Base-by-base conservation (phyloP, 768 basidiomycete genomes). In the Bullera alba region DNA sequence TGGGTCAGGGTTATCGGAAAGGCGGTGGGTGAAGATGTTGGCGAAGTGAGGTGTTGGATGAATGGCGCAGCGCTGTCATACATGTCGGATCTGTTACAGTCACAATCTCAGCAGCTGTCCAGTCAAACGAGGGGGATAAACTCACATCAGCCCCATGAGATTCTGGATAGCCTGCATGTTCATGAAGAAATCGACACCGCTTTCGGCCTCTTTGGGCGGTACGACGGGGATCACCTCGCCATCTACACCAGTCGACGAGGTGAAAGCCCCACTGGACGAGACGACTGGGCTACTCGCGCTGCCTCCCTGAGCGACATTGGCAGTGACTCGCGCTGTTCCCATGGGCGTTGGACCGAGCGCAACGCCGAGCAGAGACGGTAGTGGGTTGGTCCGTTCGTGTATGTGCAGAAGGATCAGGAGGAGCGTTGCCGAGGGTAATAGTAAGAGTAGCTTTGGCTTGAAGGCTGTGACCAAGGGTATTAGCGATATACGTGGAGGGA, bases 141-240 rank as follows among this genome's bases (percentile, higher is more conserved):
- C 85, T 57, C 72, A 89, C 86, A 83, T 74, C 5, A 79, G 74
- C 5, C 87, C 88, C 88, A 92, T 91, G 26, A 92, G 79, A 58
- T 92, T 92, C 67, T 92, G 90, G 25, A 92, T 85, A 1, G 79
- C 88, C 72, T 91, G 88, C 2, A 92, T 74, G 56, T 91, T 93
- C 15, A 85, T 84, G 53, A 85, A 83, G 83, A 87, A 91, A 51
- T 86, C 84, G 0, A 82, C 78, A 10, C 81, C 80, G 3, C 82
- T 84, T 60, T 88, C 85, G 2, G 78, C 63, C 0, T 76, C 58
- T 47, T 60, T 60, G 2, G 65, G 66, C 5, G 67, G 63, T 0
- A 63, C 67, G 22, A 54, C 60, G 21, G 61, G 64, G 4, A 63
- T 27, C 32, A 53, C 46, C 37, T 57, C 63, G 10, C 67, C 67